These are phyloP conservation scores for Dryadomyces sulphureus DNA, from an alignment of 2,329 filamentous ascomycete genomes.

Conservation along the genomic window DNA sequence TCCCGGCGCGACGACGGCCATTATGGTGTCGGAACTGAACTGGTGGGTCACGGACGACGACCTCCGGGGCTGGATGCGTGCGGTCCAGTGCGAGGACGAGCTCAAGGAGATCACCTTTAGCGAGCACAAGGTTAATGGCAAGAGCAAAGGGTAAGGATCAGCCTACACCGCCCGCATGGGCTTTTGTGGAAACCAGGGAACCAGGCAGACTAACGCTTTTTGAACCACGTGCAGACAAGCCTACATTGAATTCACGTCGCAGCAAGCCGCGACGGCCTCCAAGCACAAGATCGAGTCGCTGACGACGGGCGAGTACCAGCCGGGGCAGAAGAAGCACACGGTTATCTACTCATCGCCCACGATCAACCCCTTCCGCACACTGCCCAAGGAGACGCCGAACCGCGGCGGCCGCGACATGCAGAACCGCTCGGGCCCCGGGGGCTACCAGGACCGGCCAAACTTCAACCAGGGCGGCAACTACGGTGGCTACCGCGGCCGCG, in stretches of 20 bases:
- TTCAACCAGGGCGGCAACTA: slow-evolving; percentile 29
- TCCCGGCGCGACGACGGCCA: slow-evolving; percentile 47
- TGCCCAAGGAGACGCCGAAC: slow-evolving; percentile 74
- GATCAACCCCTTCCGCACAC: slow-evolving; percentile 76
- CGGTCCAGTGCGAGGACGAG: slow-evolving; percentile 69
- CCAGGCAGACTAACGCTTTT: not conserved
- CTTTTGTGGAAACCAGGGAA: not conserved
- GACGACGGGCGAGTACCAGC: slow-evolving; percentile 32
- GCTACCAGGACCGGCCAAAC: slow-evolving; percentile 34
- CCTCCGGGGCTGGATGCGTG: slow-evolving; percentile 70
- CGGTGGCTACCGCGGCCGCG: slow-evolving; percentile 15
- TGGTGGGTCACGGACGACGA: slow-evolving; percentile 99
- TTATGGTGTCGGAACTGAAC: slow-evolving; percentile 78
- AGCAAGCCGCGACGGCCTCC: slow-evolving; percentile 70
- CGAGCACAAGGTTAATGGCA: slow-evolving; percentile 97
- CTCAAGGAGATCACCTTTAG: slow-evolving; percentile 91
- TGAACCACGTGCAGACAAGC: too few species aligned
- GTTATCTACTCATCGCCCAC: slow-evolving; percentile 63
- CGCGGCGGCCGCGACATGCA: slow-evolving; percentile 50
- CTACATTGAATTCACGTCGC: slow-evolving; percentile 71
- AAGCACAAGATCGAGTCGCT: slow-evolving; percentile 68
- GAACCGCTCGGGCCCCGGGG: slow-evolving; percentile 31
- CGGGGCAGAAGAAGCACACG: slow-evolving; percentile 53
- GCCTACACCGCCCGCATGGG: too few species aligned
- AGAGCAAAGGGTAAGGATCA: slow-evolving; percentile 75